A percentile compares a stretch with the other conserved stretches of the same genome.
These are phyloP conservation scores for Cylindrotheca fusiformis DNA, from an alignment of 108 stramenopile species.

Conservation along the genomic window DNA sequence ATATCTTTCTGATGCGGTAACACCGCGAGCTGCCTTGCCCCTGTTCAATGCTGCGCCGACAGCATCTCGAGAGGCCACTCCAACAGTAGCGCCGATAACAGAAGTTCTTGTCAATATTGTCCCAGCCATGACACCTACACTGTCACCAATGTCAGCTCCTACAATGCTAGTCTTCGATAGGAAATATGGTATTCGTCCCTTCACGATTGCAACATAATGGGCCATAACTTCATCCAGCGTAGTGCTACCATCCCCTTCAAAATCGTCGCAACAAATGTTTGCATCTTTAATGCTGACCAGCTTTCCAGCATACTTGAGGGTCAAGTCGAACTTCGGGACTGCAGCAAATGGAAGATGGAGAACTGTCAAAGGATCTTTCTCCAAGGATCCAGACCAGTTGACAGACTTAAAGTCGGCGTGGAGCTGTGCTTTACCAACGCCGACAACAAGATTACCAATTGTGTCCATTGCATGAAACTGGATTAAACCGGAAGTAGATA, in stretches of 20 bases:
- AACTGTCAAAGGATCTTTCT: no score
- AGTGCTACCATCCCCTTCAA: slow-evolving; percentile 1
- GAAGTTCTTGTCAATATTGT: background rate
- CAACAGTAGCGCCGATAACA: background rate
- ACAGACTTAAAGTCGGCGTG: slow-evolving; percentile 1
- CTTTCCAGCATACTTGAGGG: background rate
- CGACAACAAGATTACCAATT: background rate
- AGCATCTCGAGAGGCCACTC: slow-evolving; percentile 4
- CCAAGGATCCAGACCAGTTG: background rate
- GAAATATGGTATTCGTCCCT: background rate
- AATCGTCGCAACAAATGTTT: background rate
- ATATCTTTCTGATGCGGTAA: background rate
- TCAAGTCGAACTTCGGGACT: background rate
- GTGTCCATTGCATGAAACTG: background rate
- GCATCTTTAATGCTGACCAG: background rate
- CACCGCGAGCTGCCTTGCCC: slow-evolving; percentile 3
- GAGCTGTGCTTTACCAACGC: background rate
- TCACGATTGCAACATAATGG: background rate
- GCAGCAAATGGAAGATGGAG: slow-evolving; percentile 2
- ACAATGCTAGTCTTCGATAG: background rate
- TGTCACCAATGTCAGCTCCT: slow-evolving; percentile 5
- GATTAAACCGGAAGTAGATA: slow-evolving; percentile 1
- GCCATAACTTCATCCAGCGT: background rate
- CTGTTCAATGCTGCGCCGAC: background rate
- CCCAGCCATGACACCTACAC: background rate